phyloP scores from a whole-genome alignment of 371 early-diverging fungal species.

The Mucor piriformis region DNA sequence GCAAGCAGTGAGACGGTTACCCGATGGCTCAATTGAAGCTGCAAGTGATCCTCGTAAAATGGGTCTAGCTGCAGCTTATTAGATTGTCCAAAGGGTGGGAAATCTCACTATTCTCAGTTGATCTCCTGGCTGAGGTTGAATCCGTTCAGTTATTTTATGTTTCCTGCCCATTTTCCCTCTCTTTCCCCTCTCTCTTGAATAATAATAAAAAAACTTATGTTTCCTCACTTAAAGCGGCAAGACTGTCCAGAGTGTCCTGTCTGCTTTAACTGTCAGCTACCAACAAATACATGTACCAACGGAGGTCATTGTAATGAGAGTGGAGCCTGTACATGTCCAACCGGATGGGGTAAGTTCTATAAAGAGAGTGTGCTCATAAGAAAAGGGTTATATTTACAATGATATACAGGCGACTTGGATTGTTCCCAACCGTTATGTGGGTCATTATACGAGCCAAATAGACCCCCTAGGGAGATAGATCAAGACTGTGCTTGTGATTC shows the following conservation, averaged over 20 bases:
- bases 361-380: too few relatives aligned
- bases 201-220: background rate
- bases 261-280: slow-evolving; percentile 51
- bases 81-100: background rate
- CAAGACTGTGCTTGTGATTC: slow-evolving; percentile 46
- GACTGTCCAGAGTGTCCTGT: slow-evolving; percentile 54
- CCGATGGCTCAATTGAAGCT: slow-evolving; percentile 37
- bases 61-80: slow-evolving; percentile 43
- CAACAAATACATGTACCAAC: slow-evolving; percentile 42
- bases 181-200: background rate
- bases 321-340: slow-evolving; percentile 42
- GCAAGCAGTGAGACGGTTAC: slow-evolving; percentile 36
- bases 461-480: slow-evolving; percentile 30
- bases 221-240: slow-evolving; percentile 18
- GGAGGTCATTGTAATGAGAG: slow-evolving; percentile 46
- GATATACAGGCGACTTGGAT: slow-evolving; percentile 34
- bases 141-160: background rate
- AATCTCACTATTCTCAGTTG: too few relatives aligned
- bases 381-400: too few relatives aligned
- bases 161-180: background rate
- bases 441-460: slow-evolving; percentile 37
- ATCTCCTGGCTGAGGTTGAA: too few relatives aligned
- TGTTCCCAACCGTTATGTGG: slow-evolving; percentile 49
- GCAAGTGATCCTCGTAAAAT: slow-evolving; percentile 52
- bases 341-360: slow-evolving; percentile 59